These are phyloP conservation scores for Termitomyces sp. DNA, from an alignment of 768 basidiomycete genomes.

Conservation along the genomic window DNA sequence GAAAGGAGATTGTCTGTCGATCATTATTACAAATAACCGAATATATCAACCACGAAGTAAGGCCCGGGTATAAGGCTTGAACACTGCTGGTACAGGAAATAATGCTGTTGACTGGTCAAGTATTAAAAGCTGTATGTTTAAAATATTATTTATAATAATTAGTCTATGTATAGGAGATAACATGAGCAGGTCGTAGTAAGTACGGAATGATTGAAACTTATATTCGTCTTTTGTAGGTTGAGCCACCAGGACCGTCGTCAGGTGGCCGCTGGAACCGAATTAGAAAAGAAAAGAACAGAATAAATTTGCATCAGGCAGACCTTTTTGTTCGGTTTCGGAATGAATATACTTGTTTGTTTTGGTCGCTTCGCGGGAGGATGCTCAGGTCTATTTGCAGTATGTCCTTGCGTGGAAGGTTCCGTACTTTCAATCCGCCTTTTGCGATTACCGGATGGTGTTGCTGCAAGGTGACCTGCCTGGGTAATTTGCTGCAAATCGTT, in stretches of 20 bases:
- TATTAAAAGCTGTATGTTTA: too few relatives aligned
- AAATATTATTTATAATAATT: background rate
- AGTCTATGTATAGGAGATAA: background rate
- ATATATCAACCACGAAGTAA: too few relatives aligned
- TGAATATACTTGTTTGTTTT: slow-evolving; percentile 49
- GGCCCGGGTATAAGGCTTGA: too few relatives aligned
- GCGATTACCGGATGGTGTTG: background rate
- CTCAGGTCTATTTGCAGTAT: background rate
- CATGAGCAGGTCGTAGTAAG: too few relatives aligned
- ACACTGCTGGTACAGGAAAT: too few relatives aligned
- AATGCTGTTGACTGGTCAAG: too few relatives aligned
- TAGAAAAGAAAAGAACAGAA: background rate
- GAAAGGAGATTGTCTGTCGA: too few relatives aligned
- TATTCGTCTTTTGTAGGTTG: slow-evolving; percentile 8
- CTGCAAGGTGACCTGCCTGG: background rate
- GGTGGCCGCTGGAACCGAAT: slow-evolving; percentile 11
- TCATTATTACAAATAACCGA: too few relatives aligned
- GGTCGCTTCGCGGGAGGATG: slow-evolving; percentile 29
- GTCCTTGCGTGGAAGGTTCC: background rate
- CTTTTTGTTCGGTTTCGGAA: slow-evolving; percentile 46
- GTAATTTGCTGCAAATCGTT: background rate
- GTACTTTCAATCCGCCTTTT: slow-evolving; percentile 6
- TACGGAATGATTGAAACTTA: background rate
- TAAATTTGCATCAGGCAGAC: slow-evolving; percentile 1
- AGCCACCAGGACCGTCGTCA: slow-evolving; percentile 6